phyloP scores from a whole-genome alignment of 441 rosid genomes.

The Populus tomentosa region DNA sequence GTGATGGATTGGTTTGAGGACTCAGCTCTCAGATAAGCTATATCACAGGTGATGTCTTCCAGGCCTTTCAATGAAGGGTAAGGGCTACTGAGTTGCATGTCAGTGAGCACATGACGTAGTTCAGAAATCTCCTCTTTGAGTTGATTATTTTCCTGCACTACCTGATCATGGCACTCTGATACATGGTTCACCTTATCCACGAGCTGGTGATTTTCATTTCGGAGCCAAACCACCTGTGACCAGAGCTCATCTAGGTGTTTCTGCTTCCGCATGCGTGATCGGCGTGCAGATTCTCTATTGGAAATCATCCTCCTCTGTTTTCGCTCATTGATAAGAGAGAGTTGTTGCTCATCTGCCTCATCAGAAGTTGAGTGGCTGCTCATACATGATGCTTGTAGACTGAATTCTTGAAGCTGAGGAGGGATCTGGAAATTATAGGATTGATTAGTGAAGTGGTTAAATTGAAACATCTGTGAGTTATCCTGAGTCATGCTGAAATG shows the following conservation, averaged over 20 bases:
- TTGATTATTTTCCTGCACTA: slow-evolving; percentile 53
- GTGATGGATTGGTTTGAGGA: slow-evolving; percentile 39
- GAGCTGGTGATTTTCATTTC: slow-evolving; percentile 55
- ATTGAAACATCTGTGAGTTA: slow-evolving; percentile 36
- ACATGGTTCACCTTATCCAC: slow-evolving; percentile 65
- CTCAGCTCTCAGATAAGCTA: slow-evolving; percentile 41
- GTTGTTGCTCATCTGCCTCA: slow-evolving; percentile 71
- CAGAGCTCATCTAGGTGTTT: slow-evolving; percentile 70
- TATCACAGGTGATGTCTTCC: slow-evolving; percentile 36
- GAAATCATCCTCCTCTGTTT: slow-evolving; percentile 76
- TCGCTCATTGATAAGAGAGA: slow-evolving; percentile 55
- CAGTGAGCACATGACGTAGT: slow-evolving; percentile 58
- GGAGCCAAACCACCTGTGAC: slow-evolving; percentile 45
- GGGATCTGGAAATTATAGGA: slow-evolving; percentile 38
- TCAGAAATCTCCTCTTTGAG: slow-evolving; percentile 67
- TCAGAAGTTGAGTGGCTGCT: slow-evolving; percentile 83
- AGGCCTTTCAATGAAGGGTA: slow-evolving; percentile 42
- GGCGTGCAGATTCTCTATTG: slow-evolving; percentile 81
- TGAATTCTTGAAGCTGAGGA: slow-evolving; percentile 54
- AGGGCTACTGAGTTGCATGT: slow-evolving; percentile 52
- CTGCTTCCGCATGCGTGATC: slow-evolving; percentile 87
- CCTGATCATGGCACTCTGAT: slow-evolving; percentile 49
- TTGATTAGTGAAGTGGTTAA: slow-evolving; percentile 35
- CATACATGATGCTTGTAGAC: slow-evolving; percentile 43
- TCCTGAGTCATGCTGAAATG: slow-evolving; percentile 39